These are phyloP conservation scores for Kluyveromyces siamensis DNA, from an alignment of 805 yeast species.

Conservation along the genomic window DNA sequence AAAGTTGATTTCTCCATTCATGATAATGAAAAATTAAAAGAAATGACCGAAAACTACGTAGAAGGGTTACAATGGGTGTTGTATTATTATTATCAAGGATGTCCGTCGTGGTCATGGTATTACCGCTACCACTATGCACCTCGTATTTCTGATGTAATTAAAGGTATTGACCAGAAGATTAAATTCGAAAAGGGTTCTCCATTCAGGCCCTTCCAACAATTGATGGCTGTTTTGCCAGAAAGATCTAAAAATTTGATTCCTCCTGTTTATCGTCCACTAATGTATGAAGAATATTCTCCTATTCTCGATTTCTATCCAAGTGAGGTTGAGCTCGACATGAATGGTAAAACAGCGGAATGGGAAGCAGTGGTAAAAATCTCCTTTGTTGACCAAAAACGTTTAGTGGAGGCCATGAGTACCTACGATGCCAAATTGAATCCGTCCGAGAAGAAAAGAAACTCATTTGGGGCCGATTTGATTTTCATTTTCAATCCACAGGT, in stretches of 20 bases:
- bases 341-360: constrained; percentile 95
- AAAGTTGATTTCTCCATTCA: constrained; percentile 63
- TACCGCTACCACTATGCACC: constrained; percentile 89
- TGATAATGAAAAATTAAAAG: constrained; percentile 50
- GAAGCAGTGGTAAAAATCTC: constrained; percentile 92
- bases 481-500: constrained; percentile 73
- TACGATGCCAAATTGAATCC: constrained; percentile 50
- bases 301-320: constrained; percentile 85
- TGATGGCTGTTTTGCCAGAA: constrained; percentile 96
- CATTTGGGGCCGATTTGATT: constrained; percentile 58
- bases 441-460: constrained; percentile 67
- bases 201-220: constrained; percentile 86
- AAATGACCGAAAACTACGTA: constrained; percentile 68
- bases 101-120: constrained; percentile 95
- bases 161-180: constrained; percentile 59
- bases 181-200: constrained; percentile 66
- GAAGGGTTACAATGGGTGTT: constrained; percentile 98
- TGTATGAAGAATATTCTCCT: constrained; percentile 81
- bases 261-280: constrained; percentile 60
- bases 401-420: constrained; percentile 66
- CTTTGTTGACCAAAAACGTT: constrained; percentile 77
- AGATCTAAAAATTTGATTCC: constrained; percentile 81
- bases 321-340: constrained; percentile 79
- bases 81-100: constrained; percentile 81
- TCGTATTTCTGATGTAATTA: constrained; percentile 74